Conservation (phyloP, 108 stramenopile species). For the Fistulifera pelliculosa region DNA sequence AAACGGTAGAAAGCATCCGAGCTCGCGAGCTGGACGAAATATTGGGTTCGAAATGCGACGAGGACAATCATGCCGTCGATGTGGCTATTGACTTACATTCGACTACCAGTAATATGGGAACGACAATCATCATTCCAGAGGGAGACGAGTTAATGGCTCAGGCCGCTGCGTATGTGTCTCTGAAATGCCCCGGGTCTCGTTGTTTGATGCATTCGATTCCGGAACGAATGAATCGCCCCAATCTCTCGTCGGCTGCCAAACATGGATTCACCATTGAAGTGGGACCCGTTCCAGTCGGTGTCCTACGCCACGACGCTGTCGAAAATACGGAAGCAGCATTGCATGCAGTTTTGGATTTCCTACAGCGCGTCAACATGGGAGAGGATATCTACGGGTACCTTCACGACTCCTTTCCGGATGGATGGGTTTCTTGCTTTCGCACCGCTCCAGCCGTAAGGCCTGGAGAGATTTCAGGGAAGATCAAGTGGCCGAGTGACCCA, state of each 20-base stretch:
- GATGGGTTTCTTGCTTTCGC: slow-evolving; percentile 61
- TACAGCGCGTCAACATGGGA: slow-evolving; percentile 31
- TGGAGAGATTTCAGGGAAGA: slow-evolving; percentile 68
- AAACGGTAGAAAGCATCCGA: slow-evolving; percentile 43
- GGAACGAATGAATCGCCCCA: slow-evolving; percentile 44
- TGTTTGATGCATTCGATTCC: slow-evolving; percentile 56
- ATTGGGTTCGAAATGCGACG: slow-evolving; percentile 56
- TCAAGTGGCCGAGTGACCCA: slow-evolving; percentile 56
- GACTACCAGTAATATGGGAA: slow-evolving; percentile 79
- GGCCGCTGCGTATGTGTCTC: slow-evolving; percentile 70
- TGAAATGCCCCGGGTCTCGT: slow-evolving; percentile 30
- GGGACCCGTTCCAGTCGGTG: slow-evolving; percentile 74
- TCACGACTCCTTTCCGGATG: slow-evolving; percentile 23
- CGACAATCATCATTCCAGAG: slow-evolving; percentile 60
- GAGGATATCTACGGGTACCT: slow-evolving; percentile 9
- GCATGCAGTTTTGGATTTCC: slow-evolving; percentile 51
- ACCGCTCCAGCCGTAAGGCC: slow-evolving; percentile 54
- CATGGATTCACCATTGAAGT: slow-evolving; percentile 79
- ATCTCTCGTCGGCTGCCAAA: slow-evolving; percentile 52
- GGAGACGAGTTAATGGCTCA: slow-evolving; percentile 55
- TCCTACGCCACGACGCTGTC: slow-evolving; percentile 71
- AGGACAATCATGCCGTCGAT: slow-evolving; percentile 20
- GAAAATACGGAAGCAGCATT: slow-evolving; percentile 59
- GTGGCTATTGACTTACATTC: slow-evolving; percentile 75
- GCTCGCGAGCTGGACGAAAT: slow-evolving; percentile 56